Evolutionary conservation across 2,329 filamentous ascomycete genomes (phyloP), one percentile per base, ranked within the genome.

Genomic region (Balansia obtecta): DNA sequence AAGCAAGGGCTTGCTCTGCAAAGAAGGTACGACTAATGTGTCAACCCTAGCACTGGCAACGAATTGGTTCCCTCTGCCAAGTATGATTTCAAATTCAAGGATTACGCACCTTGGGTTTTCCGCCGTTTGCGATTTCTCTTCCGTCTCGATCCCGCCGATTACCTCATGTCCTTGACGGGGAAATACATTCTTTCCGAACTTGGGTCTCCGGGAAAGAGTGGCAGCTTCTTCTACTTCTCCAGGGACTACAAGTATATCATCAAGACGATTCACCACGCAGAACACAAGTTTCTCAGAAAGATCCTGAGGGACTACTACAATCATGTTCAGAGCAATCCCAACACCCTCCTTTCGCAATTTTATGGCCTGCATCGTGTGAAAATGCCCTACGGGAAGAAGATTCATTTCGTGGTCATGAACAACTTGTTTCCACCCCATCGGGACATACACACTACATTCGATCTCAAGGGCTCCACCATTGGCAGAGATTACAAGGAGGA

Each of bases 81-180:
- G 70, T 98, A 98, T 73, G 93, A 98, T 71, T 98, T 98, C 82
- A 98, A 98, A 69, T 98, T 98, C 77, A 98, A 98, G 72, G 93
- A 98, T 71, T 98, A 98, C 68, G 91, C 91, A n/a, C 93, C 93
- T 51, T 97, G 91, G 90, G 93, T 98, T 52, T 98, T 98, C 70
- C 88, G 93, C 61, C 88, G 89, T 68, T 77, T 98, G 42, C 86
- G 93, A 57, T 75, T 82, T 46, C 85, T 85, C 55, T 98, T 98
- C 72, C 82, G 85, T 59, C 80, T 97, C 50, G 93, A 98, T 64
- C 93, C 93, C 20, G 93, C 91, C 58, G 93, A 98, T 68, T 98
- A 98, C 65, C 81, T 98, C 54, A 94, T 98, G 82, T 98, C 93
- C 8, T 72, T 98, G 61, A 97, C 93, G 13, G 93, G 90, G 68